Evolutionary conservation across 1,139 yeast species (phyloP), one percentile per base, ranked within the genome.

Genomic region (Ashbya aceris): DNA sequence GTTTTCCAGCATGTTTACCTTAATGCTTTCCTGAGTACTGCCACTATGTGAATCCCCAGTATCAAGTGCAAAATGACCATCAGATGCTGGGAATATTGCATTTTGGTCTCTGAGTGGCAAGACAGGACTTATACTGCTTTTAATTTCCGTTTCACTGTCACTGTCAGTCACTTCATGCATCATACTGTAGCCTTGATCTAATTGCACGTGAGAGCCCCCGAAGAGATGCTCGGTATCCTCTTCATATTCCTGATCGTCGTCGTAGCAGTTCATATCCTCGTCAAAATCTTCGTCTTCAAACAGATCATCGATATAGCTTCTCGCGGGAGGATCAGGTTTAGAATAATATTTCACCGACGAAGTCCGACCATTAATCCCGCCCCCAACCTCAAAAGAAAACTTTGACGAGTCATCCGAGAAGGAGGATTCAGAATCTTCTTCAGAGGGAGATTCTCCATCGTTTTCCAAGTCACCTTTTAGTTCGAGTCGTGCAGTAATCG

Each of bases 301-400:
- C 14, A 60, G 44, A 45, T 67, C 71, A 49, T 68, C 62, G 9
- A 67, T 51, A 36, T 66, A 68, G 14, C 60, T 54, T 4, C 59
- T 60, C 14, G 53, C 55, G 11, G 47, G 45, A 6, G 49, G 47
- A n/a, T 27, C 53, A n/a, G 59, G 56, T 41, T 55, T 63, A 40
- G 63, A 52, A 40, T 79, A 78, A 52, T 78, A 79, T 51, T 77
- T 76, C 8, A 77, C 73, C 0, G 83, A 77, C 0, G 79, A 70
- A 47, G 78, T 78, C 51, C 84, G 61, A 2, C 83, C 84, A 17
- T 76, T 74, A 7, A 56, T 39, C 11, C 66, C 66, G 41, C 64
- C 63, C 44, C 74, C 77, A 43, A 70, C 66, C 36, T 77, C 79
- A 52, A 79, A 79, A 0, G 83, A 77, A 52, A 79, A 79, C 44